phyloP scores from a whole-genome alignment of 2,329 filamentous ascomycete species.

The Talaromyces rugulosus region DNA sequence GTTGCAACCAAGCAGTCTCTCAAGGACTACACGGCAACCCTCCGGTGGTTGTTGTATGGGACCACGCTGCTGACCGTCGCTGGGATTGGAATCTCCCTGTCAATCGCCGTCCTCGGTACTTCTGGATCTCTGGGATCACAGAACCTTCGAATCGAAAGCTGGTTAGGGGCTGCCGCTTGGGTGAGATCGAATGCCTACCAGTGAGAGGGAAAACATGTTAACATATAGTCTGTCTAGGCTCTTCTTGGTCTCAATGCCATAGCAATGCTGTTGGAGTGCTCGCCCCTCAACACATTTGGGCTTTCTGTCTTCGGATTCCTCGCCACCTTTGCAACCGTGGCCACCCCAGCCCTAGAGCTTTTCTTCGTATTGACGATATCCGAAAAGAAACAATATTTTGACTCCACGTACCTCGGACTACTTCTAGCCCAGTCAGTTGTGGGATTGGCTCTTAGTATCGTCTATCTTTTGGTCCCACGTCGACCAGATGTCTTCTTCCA shows the following conservation, averaged over 20 bases:
- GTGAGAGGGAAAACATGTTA: background rate
- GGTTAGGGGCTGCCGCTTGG: slow-evolving; percentile 60
- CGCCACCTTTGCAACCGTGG: slow-evolving; percentile 24
- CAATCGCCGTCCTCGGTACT: slow-evolving; percentile 52
- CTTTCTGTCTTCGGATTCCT: slow-evolving; percentile 28
- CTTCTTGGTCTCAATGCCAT: slow-evolving; percentile 30
- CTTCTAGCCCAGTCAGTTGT: slow-evolving; percentile 47
- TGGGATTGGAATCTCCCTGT: slow-evolving; percentile 55
- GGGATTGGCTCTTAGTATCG: slow-evolving; percentile 23
- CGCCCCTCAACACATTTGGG: slow-evolving; percentile 26
- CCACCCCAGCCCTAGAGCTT: slow-evolving; percentile 21
- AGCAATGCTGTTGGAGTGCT: slow-evolving; percentile 32
- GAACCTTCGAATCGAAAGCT: slow-evolving; percentile 50
- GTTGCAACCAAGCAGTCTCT: slow-evolving; percentile 61
- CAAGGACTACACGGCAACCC: slow-evolving; percentile 57
- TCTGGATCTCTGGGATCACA: slow-evolving; percentile 14
- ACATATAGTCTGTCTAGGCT: slow-evolving; percentile 15
- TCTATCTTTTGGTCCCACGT: slow-evolving; percentile 56
- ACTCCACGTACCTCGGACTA: slow-evolving; percentile 38
- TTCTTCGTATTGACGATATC: slow-evolving; percentile 24
- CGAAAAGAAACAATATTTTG: background rate
- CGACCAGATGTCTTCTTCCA: slow-evolving; percentile 61
- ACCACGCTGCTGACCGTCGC: slow-evolving; percentile 52
- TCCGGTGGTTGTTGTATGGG: slow-evolving; percentile 48
- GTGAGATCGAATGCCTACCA: slow-evolving; percentile 43